A percentile compares a stretch with the other conserved stretches of the same genome.
These are phyloP conservation scores for Ilyonectria mors-panacis DNA, from an alignment of 2,329 filamentous ascomycete genomes.

Conservation along the genomic window DNA sequence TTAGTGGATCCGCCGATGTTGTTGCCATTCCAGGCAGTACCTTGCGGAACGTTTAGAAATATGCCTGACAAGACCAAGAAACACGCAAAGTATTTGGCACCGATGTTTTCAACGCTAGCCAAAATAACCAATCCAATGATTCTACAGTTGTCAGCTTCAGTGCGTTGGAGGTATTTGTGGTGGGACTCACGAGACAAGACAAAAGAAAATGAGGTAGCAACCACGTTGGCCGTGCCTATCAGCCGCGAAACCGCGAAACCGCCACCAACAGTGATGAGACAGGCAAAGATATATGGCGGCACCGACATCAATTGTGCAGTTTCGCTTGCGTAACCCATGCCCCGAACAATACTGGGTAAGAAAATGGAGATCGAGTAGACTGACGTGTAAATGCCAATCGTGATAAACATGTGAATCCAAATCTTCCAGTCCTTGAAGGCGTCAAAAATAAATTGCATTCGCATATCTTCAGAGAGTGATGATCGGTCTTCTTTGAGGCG, in stretches of 20 bases:
- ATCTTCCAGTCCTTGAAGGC: conserved; percentile 73
- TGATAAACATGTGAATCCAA: conserved; percentile 71
- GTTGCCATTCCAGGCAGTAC: conserved; percentile 72
- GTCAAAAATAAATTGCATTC: conserved; percentile 66
- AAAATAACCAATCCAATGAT: conserved; percentile 54
- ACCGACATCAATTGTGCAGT: conserved; percentile 57
- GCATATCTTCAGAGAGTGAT: conserved; percentile 70
- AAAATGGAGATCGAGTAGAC: conserved; percentile 58
- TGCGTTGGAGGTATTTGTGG: background rate
- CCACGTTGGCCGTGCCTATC: conserved; percentile 55
- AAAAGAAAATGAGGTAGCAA: conserved; percentile 57
- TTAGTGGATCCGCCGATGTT: conserved; percentile 71
- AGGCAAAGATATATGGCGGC: conserved; percentile 56
- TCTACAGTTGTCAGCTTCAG: conserved; percentile 42
- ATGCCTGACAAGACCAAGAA: conserved; percentile 58
- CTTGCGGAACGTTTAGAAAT: conserved; percentile 70
- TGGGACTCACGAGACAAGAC: conserved; percentile 51
- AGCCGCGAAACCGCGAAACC: conserved; percentile 66
- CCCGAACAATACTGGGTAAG: conserved; percentile 55
- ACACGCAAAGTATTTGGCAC: conserved; percentile 64
- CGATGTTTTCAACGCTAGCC: conserved; percentile 51
- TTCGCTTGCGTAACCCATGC: conserved; percentile 55
- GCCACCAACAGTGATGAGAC: conserved; percentile 53
- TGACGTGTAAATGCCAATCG: conserved; percentile 68
- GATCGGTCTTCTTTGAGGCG: conserved; percentile 61